Evolutionary conservation across 2,329 filamentous ascomycete genomes (phyloP), one percentile per base, ranked within the genome.

Genomic region (Oidium heveae): DNA sequence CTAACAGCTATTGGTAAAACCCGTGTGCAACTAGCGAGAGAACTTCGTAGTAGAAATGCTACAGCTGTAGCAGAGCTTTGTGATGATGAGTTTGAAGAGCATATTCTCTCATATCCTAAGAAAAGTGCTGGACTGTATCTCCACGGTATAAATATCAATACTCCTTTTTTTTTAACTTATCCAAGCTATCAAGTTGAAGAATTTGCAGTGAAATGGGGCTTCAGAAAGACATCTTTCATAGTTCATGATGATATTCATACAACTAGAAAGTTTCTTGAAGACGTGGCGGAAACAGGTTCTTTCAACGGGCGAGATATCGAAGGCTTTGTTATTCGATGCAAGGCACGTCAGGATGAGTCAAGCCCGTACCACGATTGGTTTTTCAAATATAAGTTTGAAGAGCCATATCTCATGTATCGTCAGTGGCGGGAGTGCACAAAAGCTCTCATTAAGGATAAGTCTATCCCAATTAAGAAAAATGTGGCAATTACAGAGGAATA

Each of bases 301-400:
- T 89, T 94, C 68, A 81, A 84, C 58, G 89, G 88, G 10, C 83
- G 88, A 54, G 89, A 96, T 61, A 89, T 94, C 0, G 91, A 98
- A 68, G 91, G 91, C 4, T 98, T 98, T 62, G 91, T 98, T 56
- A 83, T 98, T 61, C 82, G 91, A 55, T 96, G 91, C 74, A 85
- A 79, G 70, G 70, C 73, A 16, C 64, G 68, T n/a, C 68, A 78
- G 32, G 70, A 71, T 0, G 69, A 68, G 0, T 65, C 66, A 15
- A 67, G 66, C 1, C 74, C 76, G 0, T 91, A 80, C 66, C 70
- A 76, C n/a, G 88, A 98, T 66, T 98, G 91, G 91, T 98, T 98
- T 69, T 98, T 98, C 80, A 98, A 98, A 69, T 98, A 88, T 76
- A 98, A 98, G 70, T 98, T 98, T 57, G 91, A 98, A 64, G 91